Base-by-base conservation (phyloP, 805 yeast species). In the Saturnispora saitoi region DNA sequence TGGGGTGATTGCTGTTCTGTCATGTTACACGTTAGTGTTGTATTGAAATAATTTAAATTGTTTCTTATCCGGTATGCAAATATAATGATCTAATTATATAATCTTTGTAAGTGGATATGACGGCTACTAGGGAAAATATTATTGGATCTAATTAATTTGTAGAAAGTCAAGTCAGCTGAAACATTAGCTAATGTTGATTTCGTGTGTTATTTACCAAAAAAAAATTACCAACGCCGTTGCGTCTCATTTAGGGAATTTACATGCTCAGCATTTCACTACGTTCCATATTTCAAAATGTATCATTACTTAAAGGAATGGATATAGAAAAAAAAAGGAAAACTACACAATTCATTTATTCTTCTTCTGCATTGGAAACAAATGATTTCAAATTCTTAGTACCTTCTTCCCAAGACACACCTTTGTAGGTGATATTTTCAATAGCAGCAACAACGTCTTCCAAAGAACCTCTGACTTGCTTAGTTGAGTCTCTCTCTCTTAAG, bases 401-500 rank as follows among this genome's bases (percentile, higher is more conserved):
- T 65, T 86, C 87, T 39, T 73, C 78, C 99, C 99, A 91, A 17
- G 86, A 58, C 44, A 67, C 75, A 54, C 87, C 90, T 47, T 76
- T 76, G 65, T 84, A 82, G 48, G 93, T 83, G 65, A 91, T 78
- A 29, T 72, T 76, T 67, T 80, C 78, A 58, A 91, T 80, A 44
- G 97, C 89, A 46, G 72, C 75, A 49, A 77, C 67, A 49, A 85
- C 77, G 17, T 81, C 89, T 47, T 77, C 82, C 50, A 83, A 76
- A 14, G 86, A 70, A 54, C 98, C 99, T 76, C 99, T 87, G 44
- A 90, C 96, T 75, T 91, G 99, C 66, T 81, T 84, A 32, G 98
- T 93, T 49, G 95, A 77, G 69, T 91, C 99, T 75, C 99, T 86
- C 70, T 91, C 98, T 77, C 99, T 87, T 64, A 91, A 76, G 32